A percentile compares a stretch with the other conserved stretches of the same genome.
Conservation (phyloP, 257 asterid species). For the Lavandula angustifolia region DNA sequence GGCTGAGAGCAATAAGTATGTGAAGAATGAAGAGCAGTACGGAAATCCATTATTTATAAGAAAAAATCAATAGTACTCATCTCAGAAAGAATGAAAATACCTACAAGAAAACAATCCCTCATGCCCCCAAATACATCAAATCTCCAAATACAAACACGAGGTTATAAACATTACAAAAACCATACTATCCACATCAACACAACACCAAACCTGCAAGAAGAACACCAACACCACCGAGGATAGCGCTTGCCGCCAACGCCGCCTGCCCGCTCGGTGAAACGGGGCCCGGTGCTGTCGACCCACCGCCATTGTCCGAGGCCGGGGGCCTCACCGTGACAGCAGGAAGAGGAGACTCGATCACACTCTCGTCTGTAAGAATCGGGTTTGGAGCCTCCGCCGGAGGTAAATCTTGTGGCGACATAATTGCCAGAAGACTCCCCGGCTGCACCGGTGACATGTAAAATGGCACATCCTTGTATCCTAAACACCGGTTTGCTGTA, state of each 20-base stretch:
- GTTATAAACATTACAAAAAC: conserved; percentile 29
- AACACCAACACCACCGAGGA: conserved; percentile 38
- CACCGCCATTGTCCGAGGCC: conserved; percentile 2
- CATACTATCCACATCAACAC: conserved; percentile 14
- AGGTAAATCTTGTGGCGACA: conserved; percentile 34
- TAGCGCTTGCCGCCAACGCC: conserved; percentile 39
- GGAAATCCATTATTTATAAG: too few species aligned
- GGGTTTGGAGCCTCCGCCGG: conserved; percentile 71
- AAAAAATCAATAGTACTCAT: too few species aligned
- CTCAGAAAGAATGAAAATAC: not conserved
- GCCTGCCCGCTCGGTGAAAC: conserved; percentile 52
- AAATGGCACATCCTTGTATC: conserved; percentile 37
- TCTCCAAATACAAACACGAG: conserved; percentile 10
- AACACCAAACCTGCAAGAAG: conserved; percentile 42
- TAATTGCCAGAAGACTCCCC: conserved; percentile 45
- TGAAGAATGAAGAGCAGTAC: too few species aligned
- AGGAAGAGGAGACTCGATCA: conserved; percentile 66
- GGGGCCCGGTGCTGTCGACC: conserved; percentile 42
- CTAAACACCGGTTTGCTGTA: conserved; percentile 70
- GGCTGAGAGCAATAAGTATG: too few species aligned
- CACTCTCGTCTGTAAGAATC: conserved; percentile 44
- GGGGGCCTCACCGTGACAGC: conserved; percentile 52
- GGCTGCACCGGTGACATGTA: conserved; percentile 59
- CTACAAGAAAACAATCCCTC: not conserved
- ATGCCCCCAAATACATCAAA: not conserved